Evolutionary conservation across 129 eudicot genomes (phyloP).

Genomic region (Smallanthus sonchifolius): DNA sequence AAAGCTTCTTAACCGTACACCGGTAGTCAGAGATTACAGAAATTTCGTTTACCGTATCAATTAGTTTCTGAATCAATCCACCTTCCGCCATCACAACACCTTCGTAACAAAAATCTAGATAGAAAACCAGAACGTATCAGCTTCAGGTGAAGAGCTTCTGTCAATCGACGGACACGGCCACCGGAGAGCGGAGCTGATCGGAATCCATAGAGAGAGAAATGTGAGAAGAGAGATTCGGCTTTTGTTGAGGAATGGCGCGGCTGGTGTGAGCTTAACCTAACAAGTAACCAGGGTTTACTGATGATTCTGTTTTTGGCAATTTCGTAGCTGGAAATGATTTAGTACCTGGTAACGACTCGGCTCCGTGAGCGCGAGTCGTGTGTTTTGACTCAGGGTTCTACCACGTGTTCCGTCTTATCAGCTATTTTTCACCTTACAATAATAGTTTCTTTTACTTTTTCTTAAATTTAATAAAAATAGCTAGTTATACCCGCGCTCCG

Average conservation of each 20-base stretch:
- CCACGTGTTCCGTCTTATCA: not conserved
- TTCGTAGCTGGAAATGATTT: constrained; percentile 21
- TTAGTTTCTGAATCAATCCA: constrained; percentile 45
- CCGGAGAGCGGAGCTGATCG: constrained; percentile 21
- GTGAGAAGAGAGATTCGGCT: constrained; percentile 9
- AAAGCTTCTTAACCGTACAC: constrained; percentile 62
- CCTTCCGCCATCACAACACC: constrained; percentile 37
- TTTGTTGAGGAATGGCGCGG: constrained; percentile 22
- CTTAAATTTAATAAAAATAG: too few species aligned
- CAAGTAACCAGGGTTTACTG: constrained; percentile 33
- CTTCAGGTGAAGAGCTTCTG: not conserved
- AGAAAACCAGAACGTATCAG: not conserved
- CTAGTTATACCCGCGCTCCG: too few species aligned
- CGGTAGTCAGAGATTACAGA: constrained; percentile 59
- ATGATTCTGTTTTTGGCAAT: constrained; percentile 18
- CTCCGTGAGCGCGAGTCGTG: not conserved
- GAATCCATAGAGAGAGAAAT: constrained; percentile 22
- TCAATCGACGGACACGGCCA: not conserved
- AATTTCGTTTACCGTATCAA: constrained; percentile 52
- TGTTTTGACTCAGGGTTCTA: not conserved
- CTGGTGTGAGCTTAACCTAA: constrained; percentile 27
- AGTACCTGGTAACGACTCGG: not conserved
- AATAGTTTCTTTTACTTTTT: too few species aligned
- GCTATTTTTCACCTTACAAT: not conserved
- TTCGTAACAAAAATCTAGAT: constrained; percentile 13